Conservation (phyloP, 2,329 filamentous ascomycete genomes). For the Chaetomium sp. region DNA sequence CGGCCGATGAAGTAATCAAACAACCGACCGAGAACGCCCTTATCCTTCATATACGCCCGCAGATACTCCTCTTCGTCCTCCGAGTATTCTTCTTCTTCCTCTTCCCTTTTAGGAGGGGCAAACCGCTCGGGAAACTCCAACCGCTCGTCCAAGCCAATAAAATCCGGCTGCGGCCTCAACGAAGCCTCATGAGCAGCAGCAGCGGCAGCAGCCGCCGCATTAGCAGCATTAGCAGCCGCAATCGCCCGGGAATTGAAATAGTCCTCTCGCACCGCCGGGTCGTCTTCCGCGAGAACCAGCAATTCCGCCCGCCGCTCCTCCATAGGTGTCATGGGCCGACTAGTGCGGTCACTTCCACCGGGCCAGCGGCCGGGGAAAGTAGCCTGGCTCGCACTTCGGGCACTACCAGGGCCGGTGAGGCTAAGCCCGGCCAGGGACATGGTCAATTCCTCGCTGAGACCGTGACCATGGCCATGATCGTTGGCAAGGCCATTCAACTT, state of each 20-base stretch:
- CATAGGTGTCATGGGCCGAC: constrained; percentile 39
- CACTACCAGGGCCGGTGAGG: too few relatives aligned
- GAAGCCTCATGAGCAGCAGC: too few relatives aligned
- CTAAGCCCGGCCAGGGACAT: too few relatives aligned
- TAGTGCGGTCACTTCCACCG: constrained; percentile 15
- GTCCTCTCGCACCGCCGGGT: constrained; percentile 26
- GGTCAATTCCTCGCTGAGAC: too few relatives aligned
- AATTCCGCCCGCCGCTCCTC: constrained; percentile 33
- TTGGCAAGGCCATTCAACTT: background rate
- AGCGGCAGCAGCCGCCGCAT: too few relatives aligned
- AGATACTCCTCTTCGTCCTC: constrained; percentile 53
- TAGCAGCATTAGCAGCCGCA: too few relatives aligned
- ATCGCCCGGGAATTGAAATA: constrained; percentile 26
- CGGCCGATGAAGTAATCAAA: constrained; percentile 51
- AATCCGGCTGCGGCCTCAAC: constrained; percentile 56
- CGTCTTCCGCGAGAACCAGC: background rate
- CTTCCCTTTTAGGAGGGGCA: background rate
- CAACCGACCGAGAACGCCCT: constrained; percentile 50
- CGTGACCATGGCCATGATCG: background rate
- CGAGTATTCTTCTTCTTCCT: constrained; percentile 14
- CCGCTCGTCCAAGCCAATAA: constrained; percentile 86
- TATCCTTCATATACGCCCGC: constrained; percentile 48
- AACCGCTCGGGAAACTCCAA: constrained; percentile 33
- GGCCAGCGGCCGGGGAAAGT: background rate
- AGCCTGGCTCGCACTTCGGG: constrained; percentile 27